Evolutionary conservation across 257 asterid species (phyloP), one percentile per base, ranked within the genome.

Genomic region (Nicotiana tabacum): DNA sequence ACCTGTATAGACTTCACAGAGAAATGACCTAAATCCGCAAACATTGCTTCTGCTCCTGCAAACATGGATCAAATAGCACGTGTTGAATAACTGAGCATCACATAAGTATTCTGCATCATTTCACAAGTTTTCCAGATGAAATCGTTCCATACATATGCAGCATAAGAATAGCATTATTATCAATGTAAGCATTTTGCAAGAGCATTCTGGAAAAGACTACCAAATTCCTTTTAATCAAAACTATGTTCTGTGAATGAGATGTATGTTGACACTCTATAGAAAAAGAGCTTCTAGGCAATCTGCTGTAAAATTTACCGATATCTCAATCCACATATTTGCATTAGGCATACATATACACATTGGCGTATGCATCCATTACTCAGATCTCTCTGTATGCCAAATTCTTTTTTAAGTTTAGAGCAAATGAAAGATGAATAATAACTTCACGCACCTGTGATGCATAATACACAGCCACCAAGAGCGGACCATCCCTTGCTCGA

Each of bases 31-130:
- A 94, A 90, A 89, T 96, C 99, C 1, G 99, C 98, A 92, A 96
- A 96, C 98, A 96, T 93, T 78, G 99, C 99, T 86, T 96, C 98
- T 21, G 98, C 95, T 70, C 99, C 99, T 94, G 97, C 69, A 91
- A 82, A 69, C 5, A 66, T 1, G 1, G 0, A 24, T 4, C 4
- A 62, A 62, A 62, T 62, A 62, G 68, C 24, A 5, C 60, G 35
- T 46, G 60, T 6, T 72, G 37, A 6, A 46, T 72, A 72, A 46
- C 5, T 58, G 78, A 46, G 2, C 37, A 46, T 12, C 78, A 46
- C 30, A 46, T 5, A n/a, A 39, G 35, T 70, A 43, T 1, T 21
- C 18, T 21, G 4, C 58, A 12, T 70, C 58, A 18, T 24, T 70
- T 7, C 58, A 70, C 33, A 69, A 17, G 33, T 2, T 69, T 43